Percentiles rank a stretch among this genome's conserved stretches.
Conservation (phyloP, 306 rosid genomes). For the Alnus glutinosa region DNA sequence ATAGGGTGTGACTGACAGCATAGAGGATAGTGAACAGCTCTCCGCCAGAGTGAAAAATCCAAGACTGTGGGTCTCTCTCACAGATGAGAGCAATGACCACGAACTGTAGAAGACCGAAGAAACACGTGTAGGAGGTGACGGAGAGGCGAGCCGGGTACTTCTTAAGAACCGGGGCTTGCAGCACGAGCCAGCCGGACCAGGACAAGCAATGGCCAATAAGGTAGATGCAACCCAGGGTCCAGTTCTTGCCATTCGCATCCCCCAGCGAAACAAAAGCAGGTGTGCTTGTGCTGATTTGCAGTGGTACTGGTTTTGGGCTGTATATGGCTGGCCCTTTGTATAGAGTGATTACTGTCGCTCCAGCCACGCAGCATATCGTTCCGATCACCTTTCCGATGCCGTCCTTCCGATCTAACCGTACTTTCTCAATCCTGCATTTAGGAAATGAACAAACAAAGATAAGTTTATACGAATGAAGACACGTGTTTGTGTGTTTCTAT, state of each 20-base stretch:
- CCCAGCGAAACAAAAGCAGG: conserved; percentile 49
- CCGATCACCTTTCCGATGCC: conserved; percentile 81
- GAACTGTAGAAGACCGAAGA: conserved; percentile 89
- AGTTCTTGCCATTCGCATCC: conserved; percentile 77
- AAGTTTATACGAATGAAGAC: neutral
- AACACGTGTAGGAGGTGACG: conserved; percentile 88
- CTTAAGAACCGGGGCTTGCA: conserved; percentile 89
- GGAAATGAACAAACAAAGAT: neutral
- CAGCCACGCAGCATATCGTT: conserved; percentile 81
- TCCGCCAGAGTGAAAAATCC: conserved; percentile 75
- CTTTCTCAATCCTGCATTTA: conserved; percentile 68
- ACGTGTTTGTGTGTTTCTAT: neutral
- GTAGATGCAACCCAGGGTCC: conserved; percentile 90
- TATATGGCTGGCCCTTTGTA: conserved; percentile 92
- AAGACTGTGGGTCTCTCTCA: conserved; percentile 77
- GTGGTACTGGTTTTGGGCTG: conserved; percentile 52
- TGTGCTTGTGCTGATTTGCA: conserved; percentile 24
- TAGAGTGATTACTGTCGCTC: conserved; percentile 86
- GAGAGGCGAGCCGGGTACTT: conserved; percentile 98
- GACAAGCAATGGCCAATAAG: conserved; percentile 91
- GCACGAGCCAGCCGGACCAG: conserved; percentile 95
- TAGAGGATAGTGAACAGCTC: conserved; percentile 84
- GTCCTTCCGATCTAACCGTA: conserved; percentile 70
- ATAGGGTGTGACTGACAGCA: conserved; percentile 54
- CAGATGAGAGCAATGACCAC: conserved; percentile 55